Conservation (phyloP, 306 rosid genomes). For the Ormosia emarginata region DNA sequence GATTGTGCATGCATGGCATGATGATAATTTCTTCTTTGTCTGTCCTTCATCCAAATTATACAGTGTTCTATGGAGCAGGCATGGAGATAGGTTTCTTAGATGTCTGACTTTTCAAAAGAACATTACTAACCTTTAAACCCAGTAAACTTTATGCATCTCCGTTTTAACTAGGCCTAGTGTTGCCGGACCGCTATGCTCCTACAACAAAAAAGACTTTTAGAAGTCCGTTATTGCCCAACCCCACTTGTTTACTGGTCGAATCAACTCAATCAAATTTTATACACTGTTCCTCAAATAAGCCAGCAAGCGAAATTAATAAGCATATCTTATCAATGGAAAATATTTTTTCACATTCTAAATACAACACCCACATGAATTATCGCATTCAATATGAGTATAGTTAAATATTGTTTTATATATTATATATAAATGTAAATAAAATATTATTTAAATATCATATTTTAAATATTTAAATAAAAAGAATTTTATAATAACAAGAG, state of each 20-base stretch:
- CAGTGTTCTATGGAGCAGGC: slow-evolving; percentile 17
- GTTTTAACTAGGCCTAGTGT: slow-evolving; percentile 15
- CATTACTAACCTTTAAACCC: slow-evolving; percentile 15
- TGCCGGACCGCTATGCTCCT: slow-evolving; percentile 25
- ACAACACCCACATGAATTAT: too few species aligned
- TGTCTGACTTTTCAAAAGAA: slow-evolving; percentile 27
- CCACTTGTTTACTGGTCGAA: not conserved
- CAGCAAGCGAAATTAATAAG: not conserved
- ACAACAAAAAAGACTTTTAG: slow-evolving; percentile 6
- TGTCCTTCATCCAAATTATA: slow-evolving; percentile 10
- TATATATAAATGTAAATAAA: too few species aligned
- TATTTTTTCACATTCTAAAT: too few species aligned
- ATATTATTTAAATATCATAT: too few species aligned
- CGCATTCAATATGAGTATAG: too few species aligned
- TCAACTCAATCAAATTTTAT: too few species aligned
- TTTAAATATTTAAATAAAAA: too few species aligned
- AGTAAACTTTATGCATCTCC: slow-evolving; percentile 11
- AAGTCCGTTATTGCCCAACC: not conserved
- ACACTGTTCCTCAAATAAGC: not conserved
- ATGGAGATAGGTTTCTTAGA: slow-evolving; percentile 18
- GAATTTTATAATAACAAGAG: not conserved
- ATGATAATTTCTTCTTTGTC: slow-evolving; percentile 32
- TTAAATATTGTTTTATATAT: too few species aligned
- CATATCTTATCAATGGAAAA: not conserved
- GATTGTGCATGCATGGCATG: slow-evolving; percentile 37